Conservation (phyloP, 139 green algal species). For the Coelastrella sp. region DNA sequence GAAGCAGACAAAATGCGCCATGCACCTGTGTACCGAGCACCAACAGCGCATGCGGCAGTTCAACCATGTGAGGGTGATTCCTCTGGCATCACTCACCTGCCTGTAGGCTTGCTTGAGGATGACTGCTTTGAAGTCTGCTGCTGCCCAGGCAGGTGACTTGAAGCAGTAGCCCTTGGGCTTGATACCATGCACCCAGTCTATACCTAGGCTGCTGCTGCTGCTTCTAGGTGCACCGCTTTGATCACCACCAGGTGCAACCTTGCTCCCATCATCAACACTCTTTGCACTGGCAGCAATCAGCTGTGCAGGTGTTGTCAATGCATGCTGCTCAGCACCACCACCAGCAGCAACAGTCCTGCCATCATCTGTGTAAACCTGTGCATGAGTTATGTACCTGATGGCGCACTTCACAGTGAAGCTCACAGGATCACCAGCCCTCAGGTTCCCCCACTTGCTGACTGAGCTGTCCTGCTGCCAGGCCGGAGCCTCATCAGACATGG, state of each 20-base stretch:
- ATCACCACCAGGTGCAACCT: background rate
- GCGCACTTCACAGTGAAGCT: background rate
- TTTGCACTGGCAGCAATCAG: background rate
- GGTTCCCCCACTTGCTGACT: background rate
- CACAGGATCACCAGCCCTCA: background rate
- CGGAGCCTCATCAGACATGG: no score
- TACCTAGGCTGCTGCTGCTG: background rate
- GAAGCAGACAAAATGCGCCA: no score
- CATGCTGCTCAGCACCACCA: background rate
- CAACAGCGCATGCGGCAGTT: no score
- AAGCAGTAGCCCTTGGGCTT: conserved; percentile 13
- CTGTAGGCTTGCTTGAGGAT: conserved; percentile 2
- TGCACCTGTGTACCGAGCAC: no score
- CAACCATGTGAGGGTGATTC: background rate
- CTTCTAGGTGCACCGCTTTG: background rate
- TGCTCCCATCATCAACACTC: background rate
- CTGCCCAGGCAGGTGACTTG: conserved; percentile 30
- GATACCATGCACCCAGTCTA: background rate
- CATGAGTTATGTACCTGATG: background rate
- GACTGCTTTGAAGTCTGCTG: conserved; percentile 3
- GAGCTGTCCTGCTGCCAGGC: background rate
- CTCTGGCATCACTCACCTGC: background rate
- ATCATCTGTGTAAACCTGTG: background rate
- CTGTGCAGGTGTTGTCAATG: background rate
- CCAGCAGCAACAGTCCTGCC: background rate